These are phyloP conservation scores for Eucalyptus pauciflora DNA, from an alignment of 345 rosid genomes.

Conservation along the genomic window DNA sequence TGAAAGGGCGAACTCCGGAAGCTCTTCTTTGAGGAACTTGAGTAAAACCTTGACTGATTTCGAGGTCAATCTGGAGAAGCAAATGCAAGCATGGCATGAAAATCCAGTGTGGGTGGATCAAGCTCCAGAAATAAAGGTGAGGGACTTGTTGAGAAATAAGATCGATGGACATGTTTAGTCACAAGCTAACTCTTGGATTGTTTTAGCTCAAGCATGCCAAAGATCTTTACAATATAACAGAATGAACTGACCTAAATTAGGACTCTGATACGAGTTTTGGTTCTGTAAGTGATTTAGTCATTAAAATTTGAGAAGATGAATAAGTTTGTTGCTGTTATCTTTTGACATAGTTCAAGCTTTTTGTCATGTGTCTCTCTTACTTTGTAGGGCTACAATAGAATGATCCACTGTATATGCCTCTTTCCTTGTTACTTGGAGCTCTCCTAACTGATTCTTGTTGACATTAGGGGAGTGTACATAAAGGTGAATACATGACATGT, in stretches of 20 bases:
- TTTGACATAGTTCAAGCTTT: background rate
- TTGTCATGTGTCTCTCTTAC: background rate
- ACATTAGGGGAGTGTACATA: background rate
- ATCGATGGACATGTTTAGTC: background rate
- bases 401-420: background rate
- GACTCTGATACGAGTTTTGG: background rate
- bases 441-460: background rate
- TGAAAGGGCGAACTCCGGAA: constrained; percentile 5
- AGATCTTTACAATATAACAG: background rate
- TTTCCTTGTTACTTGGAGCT: background rate
- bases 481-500: background rate
- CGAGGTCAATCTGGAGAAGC: constrained; percentile 45
- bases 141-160: background rate
- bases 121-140: constrained; percentile 53
- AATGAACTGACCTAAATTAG: background rate
- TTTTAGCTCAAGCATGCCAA: background rate
- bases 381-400: background rate
- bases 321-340: background rate
- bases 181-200: background rate
- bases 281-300: background rate
- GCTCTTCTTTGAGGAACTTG: constrained; percentile 21
- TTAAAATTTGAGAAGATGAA: background rate
- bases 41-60: constrained; percentile 18
- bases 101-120: constrained; percentile 62
- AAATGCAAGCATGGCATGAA: constrained; percentile 66